Base-by-base conservation (phyloP, 1,284 basidiomycete species). In the Flammula alnicola region DNA sequence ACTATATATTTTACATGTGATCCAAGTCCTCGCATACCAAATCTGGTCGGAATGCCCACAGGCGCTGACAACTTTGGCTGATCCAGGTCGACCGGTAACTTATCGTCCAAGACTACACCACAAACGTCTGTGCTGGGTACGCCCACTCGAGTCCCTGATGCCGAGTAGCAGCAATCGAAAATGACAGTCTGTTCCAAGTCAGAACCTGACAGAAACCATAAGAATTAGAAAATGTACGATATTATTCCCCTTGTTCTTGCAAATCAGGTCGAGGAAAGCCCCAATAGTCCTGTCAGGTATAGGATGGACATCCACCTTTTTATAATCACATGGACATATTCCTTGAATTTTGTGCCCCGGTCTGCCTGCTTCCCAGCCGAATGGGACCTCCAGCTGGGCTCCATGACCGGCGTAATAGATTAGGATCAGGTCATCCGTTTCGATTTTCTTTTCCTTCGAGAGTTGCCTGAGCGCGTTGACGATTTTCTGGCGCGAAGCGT, bases 1-100 rank as follows among this genome's bases (percentile, higher is more conserved):
- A 23, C 3, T 29, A 11, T 37, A 52, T 2, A 56, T 60, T 29
- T 68, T 57, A 33, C 64, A 58, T 2, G 66, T 62, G 2, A 58
- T 68, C 1, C 36, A 52, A 12, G 49, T 23, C 1, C 68, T 65
- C 39, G 62, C 62, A 1, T 33, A 59, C 14, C 42, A 49, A 9
- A 47, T n/a, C n/a, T n/a, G n/a, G n/a, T n/a, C n/a, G n/a, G n/a
- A n/a, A n/a, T n/a, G n/a, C n/a, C n/a, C n/a, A n/a, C n/a, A n/a
- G n/a, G n/a, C n/a, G n/a, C n/a, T n/a, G n/a, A n/a, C n/a, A n/a
- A n/a, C n/a, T n/a, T n/a, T n/a, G n/a, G n/a, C n/a, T n/a, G n/a
- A n/a, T n/a, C n/a, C n/a, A n/a, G n/a, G n/a, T n/a, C n/a, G n/a
- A n/a, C n/a, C n/a, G n/a, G n/a, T n/a, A n/a, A n/a, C n/a, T n/a